Percentiles rank a stretch among this genome's conserved stretches.
Evolutionary conservation across 192 early-diverging fungal species (phyloP).

Genomic region (Dissophora ornata): DNA sequence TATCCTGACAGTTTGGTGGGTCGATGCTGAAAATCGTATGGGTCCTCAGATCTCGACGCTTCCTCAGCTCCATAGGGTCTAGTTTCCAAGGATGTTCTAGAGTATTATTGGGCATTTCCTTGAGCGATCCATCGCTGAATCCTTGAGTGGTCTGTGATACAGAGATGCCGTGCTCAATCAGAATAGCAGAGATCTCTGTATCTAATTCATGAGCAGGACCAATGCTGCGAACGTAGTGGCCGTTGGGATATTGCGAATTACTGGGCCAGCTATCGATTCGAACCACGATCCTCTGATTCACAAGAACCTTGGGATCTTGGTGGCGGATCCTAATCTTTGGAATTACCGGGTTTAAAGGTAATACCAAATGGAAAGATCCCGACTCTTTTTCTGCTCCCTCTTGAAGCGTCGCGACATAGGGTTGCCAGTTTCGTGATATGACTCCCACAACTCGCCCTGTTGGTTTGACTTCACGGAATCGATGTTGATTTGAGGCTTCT

Average conservation of each 20-base stretch:
- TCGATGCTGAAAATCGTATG: slow-evolving; percentile 76
- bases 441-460: slow-evolving; percentile 72
- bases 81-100: slow-evolving; percentile 66
- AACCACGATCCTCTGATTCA: slow-evolving; percentile 75
- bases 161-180: slow-evolving; percentile 82
- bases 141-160: slow-evolving; percentile 76
- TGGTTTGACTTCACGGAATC: slow-evolving; percentile 44
- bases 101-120: slow-evolving; percentile 74
- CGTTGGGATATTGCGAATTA: slow-evolving; percentile 79
- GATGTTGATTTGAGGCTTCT: slow-evolving; percentile 17
- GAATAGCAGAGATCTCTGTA: slow-evolving; percentile 79
- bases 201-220: slow-evolving; percentile 74
- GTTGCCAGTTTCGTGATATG: slow-evolving; percentile 75
- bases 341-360: slow-evolving; percentile 73
- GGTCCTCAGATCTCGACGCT: slow-evolving; percentile 46
- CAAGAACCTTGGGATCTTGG: slow-evolving; percentile 64
- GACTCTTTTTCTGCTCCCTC: slow-evolving; percentile 62
- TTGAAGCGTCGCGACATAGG: slow-evolving; percentile 82
- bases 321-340: slow-evolving; percentile 84
- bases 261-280: slow-evolving; percentile 77
- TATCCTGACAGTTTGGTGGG: slow-evolving; percentile 81
- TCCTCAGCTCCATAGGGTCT: slow-evolving; percentile 30
- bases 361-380: slow-evolving; percentile 71
- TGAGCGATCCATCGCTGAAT: slow-evolving; percentile 71
- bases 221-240: slow-evolving; percentile 78